A percentile compares a stretch with the other conserved stretches of the same genome.
These are phyloP conservation scores for Datisca glomerata DNA, from an alignment of 306 rosid genomes.

Conservation along the genomic window DNA sequence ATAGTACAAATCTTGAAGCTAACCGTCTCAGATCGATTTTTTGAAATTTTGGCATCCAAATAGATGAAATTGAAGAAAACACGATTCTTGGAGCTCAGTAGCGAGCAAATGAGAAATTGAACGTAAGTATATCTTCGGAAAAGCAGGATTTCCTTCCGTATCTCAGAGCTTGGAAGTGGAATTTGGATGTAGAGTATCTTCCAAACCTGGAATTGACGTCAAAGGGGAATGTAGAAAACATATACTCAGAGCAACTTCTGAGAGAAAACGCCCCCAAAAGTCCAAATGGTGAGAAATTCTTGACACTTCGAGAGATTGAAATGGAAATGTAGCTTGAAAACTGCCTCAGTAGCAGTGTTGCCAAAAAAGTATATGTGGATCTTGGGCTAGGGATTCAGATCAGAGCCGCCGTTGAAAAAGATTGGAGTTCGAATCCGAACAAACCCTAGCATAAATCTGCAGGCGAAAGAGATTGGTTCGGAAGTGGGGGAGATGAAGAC, in stretches of 20 bases:
- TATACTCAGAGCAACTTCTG: neutral
- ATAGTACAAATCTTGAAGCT: slow-evolving; percentile 27
- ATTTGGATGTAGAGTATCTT: neutral
- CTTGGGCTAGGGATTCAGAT: slow-evolving; percentile 9
- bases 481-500: neutral
- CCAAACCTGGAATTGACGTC: too few species aligned
- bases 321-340: slow-evolving; percentile 1
- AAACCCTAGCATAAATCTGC: slow-evolving; percentile 9
- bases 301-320: too few species aligned
- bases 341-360: slow-evolving; percentile 3
- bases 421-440: neutral
- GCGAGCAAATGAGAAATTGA: neutral
- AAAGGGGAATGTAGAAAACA: too few species aligned
- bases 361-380: slow-evolving; percentile 4
- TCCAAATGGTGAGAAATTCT: too few species aligned
- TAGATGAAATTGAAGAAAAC: neutral
- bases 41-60: slow-evolving; percentile 34
- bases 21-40: slow-evolving; percentile 40
- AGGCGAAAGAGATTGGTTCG: neutral
- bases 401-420: neutral
- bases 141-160: slow-evolving; percentile 1
- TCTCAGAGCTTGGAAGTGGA: neutral
- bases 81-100: neutral
- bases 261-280: neutral
- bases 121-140: neutral